These are phyloP conservation scores for Ceriops decandra DNA, from an alignment of 345 rosid species.

Conservation along the genomic window DNA sequence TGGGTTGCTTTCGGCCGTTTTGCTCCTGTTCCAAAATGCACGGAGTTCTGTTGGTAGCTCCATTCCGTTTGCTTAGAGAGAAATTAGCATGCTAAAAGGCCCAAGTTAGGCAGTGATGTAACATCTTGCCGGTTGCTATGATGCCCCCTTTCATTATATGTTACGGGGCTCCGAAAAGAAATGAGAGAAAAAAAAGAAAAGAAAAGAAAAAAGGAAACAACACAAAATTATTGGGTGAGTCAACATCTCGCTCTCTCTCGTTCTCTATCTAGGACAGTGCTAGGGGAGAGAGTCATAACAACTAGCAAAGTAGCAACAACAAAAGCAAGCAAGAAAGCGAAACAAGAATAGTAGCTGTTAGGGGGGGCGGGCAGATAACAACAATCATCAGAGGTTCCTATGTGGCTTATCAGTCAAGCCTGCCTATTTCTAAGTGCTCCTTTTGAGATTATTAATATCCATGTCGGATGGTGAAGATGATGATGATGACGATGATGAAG, in stretches of 20 bases:
- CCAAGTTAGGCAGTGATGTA: no score
- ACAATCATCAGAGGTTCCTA: slow-evolving; percentile 5
- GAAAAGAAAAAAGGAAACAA: no score
- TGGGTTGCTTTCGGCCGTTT: no score
- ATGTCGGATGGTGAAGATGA: background rate
- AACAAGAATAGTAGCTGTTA: background rate
- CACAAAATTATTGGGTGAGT: slow-evolving; percentile 2
- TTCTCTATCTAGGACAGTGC: background rate
- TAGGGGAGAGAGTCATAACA: background rate
- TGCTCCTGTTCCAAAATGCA: no score
- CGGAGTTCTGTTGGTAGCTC: no score
- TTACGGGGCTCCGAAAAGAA: no score
- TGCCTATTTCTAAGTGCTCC: background rate
- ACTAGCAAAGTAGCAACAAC: no score
- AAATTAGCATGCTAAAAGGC: no score
- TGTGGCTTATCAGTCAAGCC: background rate
- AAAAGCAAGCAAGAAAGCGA: background rate
- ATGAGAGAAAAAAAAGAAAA: no score
- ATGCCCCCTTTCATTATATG: no score
- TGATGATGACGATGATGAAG: background rate
- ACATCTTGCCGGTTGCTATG: no score
- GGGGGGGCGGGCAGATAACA: background rate
- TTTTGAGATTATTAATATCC: background rate
- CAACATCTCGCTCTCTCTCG: background rate
- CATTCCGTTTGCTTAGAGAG: no score